Base-by-base conservation (phyloP, 495 filamentous ascomycete species). In the Chlorociboria aeruginascens region DNA sequence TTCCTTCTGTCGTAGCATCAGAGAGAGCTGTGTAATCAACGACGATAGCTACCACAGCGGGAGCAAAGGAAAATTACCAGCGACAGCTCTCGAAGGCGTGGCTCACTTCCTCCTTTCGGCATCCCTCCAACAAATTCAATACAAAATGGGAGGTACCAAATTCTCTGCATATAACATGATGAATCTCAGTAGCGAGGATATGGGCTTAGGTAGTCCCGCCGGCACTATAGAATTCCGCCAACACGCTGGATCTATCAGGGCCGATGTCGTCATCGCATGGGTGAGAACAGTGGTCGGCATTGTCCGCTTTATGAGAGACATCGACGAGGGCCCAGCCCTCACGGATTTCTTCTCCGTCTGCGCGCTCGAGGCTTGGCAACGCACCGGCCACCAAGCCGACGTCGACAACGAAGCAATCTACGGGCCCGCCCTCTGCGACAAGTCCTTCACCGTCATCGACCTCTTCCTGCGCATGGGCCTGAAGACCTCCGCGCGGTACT, bases 161-260 rank as follows among this genome's bases (percentile, higher is more conserved):
- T 33, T 12, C 29, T 17, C 30, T 1, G 44, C 43, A 1, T 52
- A 52, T 46, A 52, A 48, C 32, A 32, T 51, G 3, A 14, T 11
- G n/a, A 32, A 28, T n/a, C n/a, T n/a, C n/a, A n/a, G n/a, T n/a
- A n/a, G n/a, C n/a, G n/a, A n/a, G n/a, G n/a, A n/a, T n/a, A n/a
- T n/a, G n/a, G n/a, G n/a, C n/a, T n/a, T n/a, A n/a, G n/a, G n/a
- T n/a, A n/a, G n/a, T 34, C 8, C 32, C 32, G 32, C 33, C 10
- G 3, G 10, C 13, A 66, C 62, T n/a, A 53, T 73, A 31, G 69
- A 73, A 51, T 73, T 72, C 52, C 62, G 69, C 11, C 64, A 69
- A 40, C 65, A 65, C n/a, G 28, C 25, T 3, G 25, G 42, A 12
- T 34, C 20, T 10, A 14, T 33, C 3, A 30, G 33, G 9, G 2